Base-by-base conservation (phyloP, 2,329 filamentous ascomycete species). In the Dothideomycetidae sp. region DNA sequence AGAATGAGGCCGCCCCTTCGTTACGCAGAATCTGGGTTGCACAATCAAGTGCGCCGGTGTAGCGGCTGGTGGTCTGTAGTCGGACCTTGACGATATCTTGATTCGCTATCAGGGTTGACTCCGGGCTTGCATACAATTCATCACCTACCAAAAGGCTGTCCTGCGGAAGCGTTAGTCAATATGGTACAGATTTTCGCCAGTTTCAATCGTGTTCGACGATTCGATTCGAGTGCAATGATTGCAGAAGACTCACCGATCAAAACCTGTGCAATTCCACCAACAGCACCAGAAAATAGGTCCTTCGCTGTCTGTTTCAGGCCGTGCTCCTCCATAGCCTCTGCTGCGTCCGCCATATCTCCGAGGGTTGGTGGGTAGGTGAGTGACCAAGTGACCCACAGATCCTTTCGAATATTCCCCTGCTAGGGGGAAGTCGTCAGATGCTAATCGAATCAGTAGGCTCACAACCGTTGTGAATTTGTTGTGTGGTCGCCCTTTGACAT, bases 71-170 rank as follows among this genome's bases (percentile, higher is more conserved):
- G 11, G 90, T 98, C 61, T 98, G 90, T 33, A 98, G 71, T 39
- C 90, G 82, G 52, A 98, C 90, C 66, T 98, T 98, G 66, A 98
- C 79, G 46, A 94, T 96, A 67, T 94, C 88, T 74, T 50, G 10
- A 11, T 4, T 14, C 7, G 16, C 31, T 21, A 38, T 14, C 16
- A 16, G 14, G 29, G 15, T n/a, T 10, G 3, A 4, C 4, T 26
- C 14, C 13, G 5, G 29, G 17, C 14, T 39, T 18, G 7, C 5
- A 33, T 18, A 21, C 4, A n/a, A 1, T 31, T 17, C 21, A 18
- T n/a, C n/a, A 39, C 63, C 55, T 65, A 74, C 72, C 74, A 50
- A 78, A 78, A 10, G 74, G 75, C 58, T 78, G 75, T 46, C 73
- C 72, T 76, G 48, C 26, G 19, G 18, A 10, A 29, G 10, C 16